These are phyloP conservation scores for Myxozyma kluyveri DNA, from an alignment of 805 yeast species.

Conservation along the genomic window DNA sequence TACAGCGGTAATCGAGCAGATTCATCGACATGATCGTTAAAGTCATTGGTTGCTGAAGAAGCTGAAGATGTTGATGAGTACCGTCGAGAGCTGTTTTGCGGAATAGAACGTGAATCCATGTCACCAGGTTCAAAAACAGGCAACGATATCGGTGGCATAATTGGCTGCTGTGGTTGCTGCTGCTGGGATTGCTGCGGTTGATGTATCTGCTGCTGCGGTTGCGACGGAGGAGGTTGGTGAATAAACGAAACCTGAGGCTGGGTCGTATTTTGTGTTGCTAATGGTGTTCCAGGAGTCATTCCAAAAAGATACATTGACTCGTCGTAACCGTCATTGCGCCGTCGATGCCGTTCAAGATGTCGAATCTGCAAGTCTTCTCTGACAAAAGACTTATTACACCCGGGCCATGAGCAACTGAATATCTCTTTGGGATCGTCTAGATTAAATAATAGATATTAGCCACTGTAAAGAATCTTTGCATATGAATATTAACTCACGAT, in stretches of 20 bases:
- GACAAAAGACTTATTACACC: constrained; percentile 39
- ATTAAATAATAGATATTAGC: background rate
- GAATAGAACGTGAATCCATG: background rate
- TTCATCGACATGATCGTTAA: background rate
- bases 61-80: background rate
- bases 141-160: background rate
- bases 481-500: constrained; percentile 25
- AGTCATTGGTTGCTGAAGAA: background rate
- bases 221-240: background rate
- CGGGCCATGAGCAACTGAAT: constrained; percentile 37
- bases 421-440: constrained; percentile 38
- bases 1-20: background rate
- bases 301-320: background rate
- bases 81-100: background rate
- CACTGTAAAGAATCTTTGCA: background rate
- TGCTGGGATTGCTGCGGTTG: background rate
- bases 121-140: background rate
- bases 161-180: background rate
- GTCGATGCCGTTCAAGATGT: constrained; percentile 38
- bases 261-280: too few relatives aligned
- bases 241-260: too few relatives aligned
- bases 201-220: too few relatives aligned
- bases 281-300: background rate
- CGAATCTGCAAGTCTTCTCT: constrained; percentile 38
- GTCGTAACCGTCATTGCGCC: constrained; percentile 4